phyloP scores from a whole-genome alignment of 495 filamentous ascomycete species.

The Neurospora sp. region DNA sequence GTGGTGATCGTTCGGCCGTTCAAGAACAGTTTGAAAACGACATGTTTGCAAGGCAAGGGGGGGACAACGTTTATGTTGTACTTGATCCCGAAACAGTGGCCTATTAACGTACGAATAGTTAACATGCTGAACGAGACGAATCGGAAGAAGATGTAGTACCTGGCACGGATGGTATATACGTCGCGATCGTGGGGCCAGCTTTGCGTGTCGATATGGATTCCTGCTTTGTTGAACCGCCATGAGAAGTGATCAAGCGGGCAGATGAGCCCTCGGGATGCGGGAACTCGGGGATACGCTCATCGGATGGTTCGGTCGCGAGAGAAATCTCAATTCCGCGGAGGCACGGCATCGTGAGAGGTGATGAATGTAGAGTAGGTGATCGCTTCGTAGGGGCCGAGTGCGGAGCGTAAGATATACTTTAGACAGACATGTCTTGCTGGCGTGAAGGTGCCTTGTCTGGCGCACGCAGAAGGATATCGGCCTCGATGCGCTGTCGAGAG shows the following conservation, averaged over 20 bases:
- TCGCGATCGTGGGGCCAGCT: slow-evolving; percentile 29
- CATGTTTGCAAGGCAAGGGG: slow-evolving; percentile 21
- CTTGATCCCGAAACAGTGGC: slow-evolving; percentile 34
- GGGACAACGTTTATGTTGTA: slow-evolving; percentile 26
- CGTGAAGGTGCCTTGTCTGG: background rate
- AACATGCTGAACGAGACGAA: background rate
- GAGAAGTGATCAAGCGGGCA: slow-evolving; percentile 17
- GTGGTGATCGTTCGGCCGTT: slow-evolving; percentile 35
- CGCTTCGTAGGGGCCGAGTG: background rate
- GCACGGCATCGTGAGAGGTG: slow-evolving; percentile 30
- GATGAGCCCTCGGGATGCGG: slow-evolving; percentile 42
- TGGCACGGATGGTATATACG: slow-evolving; percentile 40
- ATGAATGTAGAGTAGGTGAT: background rate
- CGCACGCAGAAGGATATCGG: background rate
- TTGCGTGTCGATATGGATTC: slow-evolving; percentile 14
- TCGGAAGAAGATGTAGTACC: slow-evolving; percentile 19
- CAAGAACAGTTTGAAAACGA: slow-evolving; percentile 43
- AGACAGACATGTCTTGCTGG: background rate
- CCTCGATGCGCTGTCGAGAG: background rate
- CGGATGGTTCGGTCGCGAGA: slow-evolving; percentile 21
- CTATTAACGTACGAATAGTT: slow-evolving; percentile 17
- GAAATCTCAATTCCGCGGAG: slow-evolving; percentile 37
- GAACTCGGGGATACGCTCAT: slow-evolving; percentile 33
- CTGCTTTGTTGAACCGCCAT: slow-evolving; percentile 9
- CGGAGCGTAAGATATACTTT: background rate